phyloP scores from a whole-genome alignment of 257 asterid species.

The Solanum pimpinellifolium region DNA sequence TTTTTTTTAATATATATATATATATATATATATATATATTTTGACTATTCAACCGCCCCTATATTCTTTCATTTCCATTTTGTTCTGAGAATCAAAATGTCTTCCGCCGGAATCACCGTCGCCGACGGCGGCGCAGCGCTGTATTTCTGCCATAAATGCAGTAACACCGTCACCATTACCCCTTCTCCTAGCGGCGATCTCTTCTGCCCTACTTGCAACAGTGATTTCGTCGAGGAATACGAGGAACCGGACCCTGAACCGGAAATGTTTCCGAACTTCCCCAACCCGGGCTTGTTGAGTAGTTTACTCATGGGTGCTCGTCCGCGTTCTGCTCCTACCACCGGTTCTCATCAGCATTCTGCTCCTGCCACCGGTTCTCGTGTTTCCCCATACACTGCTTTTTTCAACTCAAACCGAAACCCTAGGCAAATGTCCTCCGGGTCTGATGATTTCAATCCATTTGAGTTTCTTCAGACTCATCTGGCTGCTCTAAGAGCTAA shows the following conservation, averaged over 20 bases:
- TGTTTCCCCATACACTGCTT: constrained; percentile 8
- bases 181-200: constrained; percentile 42
- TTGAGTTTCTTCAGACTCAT: constrained; percentile 21
- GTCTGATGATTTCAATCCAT: constrained; percentile 35
- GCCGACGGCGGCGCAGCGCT: constrained; percentile 15
- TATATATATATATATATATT: not conserved
- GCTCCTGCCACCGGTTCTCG: not conserved
- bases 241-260: constrained; percentile 17
- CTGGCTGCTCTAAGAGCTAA: constrained; percentile 43
- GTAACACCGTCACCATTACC: constrained; percentile 36
- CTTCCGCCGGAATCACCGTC: constrained; percentile 54
- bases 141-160: constrained; percentile 74
- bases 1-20: not conserved
- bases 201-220: constrained; percentile 56
- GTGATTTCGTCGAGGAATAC: constrained; percentile 59
- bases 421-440: constrained; percentile 3
- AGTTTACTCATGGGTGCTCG: constrained; percentile 15
- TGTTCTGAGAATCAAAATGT: constrained; percentile 8
- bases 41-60: not conserved
- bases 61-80: not conserved
- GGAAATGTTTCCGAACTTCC: not conserved
- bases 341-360: not conserved
- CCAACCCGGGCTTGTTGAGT: constrained; percentile 31
- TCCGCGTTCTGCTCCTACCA: not conserved
- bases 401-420: not conserved